Evolutionary conservation across 805 yeast species (phyloP).

Genomic region (Cyberlindnera subsufficiens): DNA sequence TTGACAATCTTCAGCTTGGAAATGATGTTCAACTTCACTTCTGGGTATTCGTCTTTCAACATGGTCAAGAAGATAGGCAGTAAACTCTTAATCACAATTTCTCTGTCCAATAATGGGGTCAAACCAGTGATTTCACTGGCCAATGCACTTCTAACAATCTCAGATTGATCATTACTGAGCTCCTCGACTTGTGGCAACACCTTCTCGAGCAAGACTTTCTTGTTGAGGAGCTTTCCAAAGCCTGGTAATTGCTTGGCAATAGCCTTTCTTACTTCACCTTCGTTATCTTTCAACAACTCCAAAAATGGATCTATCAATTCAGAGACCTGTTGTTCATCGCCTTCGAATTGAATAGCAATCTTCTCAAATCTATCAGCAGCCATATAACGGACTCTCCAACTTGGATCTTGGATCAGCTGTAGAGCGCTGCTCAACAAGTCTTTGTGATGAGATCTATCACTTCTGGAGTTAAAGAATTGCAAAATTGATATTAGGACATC

Average conservation of each 20-base stretch:
- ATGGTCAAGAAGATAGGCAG: slow-evolving; percentile 86
- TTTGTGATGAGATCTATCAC: slow-evolving; percentile 53
- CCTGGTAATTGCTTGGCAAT: slow-evolving; percentile 87
- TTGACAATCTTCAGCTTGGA: slow-evolving; percentile 88
- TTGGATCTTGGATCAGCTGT: slow-evolving; percentile 75
- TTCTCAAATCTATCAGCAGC: slow-evolving; percentile 90
- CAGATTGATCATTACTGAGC: slow-evolving; percentile 85
- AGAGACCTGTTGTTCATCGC: slow-evolving; percentile 45
- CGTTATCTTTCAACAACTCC: slow-evolving; percentile 79
- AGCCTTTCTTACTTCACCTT: slow-evolving; percentile 95
- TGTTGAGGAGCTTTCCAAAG: slow-evolving; percentile 49
- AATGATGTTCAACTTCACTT: slow-evolving; percentile 89
- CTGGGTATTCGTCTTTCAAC: slow-evolving; percentile 96
- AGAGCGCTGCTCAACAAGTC: slow-evolving; percentile 62
- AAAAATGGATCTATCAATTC: slow-evolving; percentile 58
- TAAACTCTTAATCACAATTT: slow-evolving; percentile 72
- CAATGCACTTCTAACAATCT: slow-evolving; percentile 86
- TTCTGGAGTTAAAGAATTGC: slow-evolving; percentile 52
- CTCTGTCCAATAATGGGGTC: slow-evolving; percentile 81
- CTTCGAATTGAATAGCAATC: slow-evolving; percentile 60
- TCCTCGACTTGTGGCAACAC: slow-evolving; percentile 80
- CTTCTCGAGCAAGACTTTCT: slow-evolving; percentile 52
- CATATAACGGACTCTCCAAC: slow-evolving; percentile 98
- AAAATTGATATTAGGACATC: slow-evolving; percentile 83
- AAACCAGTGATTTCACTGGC: slow-evolving; percentile 84